Evolutionary conservation across 192 early-diverging fungal genomes (phyloP).

Genomic region (Backusella westeae): DNA sequence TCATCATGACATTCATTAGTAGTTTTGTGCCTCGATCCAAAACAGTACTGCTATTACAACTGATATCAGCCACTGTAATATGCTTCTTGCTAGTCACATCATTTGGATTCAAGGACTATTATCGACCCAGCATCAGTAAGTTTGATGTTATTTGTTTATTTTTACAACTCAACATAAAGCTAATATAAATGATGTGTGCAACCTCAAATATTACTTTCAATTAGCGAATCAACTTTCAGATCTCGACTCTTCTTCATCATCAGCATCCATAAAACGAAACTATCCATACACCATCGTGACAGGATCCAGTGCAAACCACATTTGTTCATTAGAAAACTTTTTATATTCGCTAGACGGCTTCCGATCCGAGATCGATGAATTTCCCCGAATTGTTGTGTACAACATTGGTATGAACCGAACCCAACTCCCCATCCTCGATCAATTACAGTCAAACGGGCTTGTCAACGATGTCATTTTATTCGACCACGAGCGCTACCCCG

Average conservation of each 20-base stretch:
- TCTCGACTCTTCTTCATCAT: not conserved
- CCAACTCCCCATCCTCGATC: constrained; percentile 36
- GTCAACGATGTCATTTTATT: constrained; percentile 45
- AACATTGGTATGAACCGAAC: constrained; percentile 47
- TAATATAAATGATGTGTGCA: not conserved
- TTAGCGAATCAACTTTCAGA: not conserved
- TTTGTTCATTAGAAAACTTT: constrained; percentile 49
- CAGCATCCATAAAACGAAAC: not conserved
- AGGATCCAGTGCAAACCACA: constrained; percentile 48
- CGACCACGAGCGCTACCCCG: constrained; percentile 44
- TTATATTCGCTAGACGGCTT: constrained; percentile 43
- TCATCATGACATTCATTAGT: not conserved
- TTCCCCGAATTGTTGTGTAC: constrained; percentile 47
- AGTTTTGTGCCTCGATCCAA: constrained; percentile 3
- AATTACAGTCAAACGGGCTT: constrained; percentile 36
- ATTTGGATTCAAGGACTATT: not conserved
- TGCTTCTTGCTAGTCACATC: not conserved
- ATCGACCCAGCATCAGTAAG: not conserved
- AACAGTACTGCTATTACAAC: not conserved
- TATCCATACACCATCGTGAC: constrained; percentile 50
- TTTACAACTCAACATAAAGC: not conserved
- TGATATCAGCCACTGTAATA: not conserved
- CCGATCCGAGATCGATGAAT: constrained; percentile 29
- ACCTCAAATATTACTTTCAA: not conserved
- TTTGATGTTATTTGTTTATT: not conserved